phyloP scores from a whole-genome alignment of 306 rosid species.

The Astragalus glycyphyllos region DNA sequence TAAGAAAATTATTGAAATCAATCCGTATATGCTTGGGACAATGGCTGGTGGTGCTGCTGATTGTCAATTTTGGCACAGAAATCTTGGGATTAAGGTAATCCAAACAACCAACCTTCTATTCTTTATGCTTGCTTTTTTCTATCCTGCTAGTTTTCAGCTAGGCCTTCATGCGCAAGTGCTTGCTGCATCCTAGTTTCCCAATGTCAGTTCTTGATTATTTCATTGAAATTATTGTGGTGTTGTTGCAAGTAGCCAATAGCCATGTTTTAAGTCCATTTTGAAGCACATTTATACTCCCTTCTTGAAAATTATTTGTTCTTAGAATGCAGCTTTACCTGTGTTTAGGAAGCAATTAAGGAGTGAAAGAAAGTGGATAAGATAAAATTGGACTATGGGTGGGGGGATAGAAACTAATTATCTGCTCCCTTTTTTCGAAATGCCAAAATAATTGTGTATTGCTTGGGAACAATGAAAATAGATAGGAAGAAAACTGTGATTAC shows the following conservation, averaged over 20 bases:
- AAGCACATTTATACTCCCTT: conserved; percentile 5
- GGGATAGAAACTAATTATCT: neutral
- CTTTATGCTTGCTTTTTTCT: neutral
- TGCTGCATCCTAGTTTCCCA: neutral
- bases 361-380: neutral
- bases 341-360: conserved; percentile 15
- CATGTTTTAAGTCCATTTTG: neutral
- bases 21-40: conserved; percentile 69
- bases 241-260: neutral
- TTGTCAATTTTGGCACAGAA: conserved; percentile 69
- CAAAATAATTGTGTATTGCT: neutral
- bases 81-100: conserved; percentile 61
- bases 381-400: neutral
- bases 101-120: neutral
- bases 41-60: conserved; percentile 77
- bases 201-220: conserved; percentile 22
- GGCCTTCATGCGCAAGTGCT: conserved; percentile 13
- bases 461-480: conserved; percentile 13
- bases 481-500: conserved; percentile 13
- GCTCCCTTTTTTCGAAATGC: conserved; percentile 9
- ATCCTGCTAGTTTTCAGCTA: conserved; percentile 1
- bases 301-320: conserved; percentile 5
- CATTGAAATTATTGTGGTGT: neutral
- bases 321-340: conserved; percentile 10
- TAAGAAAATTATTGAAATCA: conserved; percentile 66